Conservation (phyloP, 768 basidiomycete genomes). For the Clitopilus passeckerianus region DNA sequence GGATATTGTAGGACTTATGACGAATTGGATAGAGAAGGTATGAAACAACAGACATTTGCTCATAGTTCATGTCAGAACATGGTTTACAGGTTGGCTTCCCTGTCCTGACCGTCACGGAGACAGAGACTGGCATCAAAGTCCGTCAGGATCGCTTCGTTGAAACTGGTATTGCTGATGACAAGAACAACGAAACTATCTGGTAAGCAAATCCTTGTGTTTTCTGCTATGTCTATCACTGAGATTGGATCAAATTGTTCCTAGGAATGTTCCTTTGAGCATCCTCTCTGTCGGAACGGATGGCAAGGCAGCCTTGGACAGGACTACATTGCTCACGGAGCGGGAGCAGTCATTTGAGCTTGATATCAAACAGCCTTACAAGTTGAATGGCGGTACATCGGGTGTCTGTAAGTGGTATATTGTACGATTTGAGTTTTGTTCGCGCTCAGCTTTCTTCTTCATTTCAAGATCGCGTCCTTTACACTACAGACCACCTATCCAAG, state of each 20-base stretch:
- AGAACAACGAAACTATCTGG: constrained; percentile 91
- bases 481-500: constrained; percentile 68
- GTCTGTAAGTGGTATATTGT: constrained; percentile 58
- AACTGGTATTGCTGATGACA: constrained; percentile 69
- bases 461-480: constrained; percentile 82
- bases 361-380: constrained; percentile 75
- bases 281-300: constrained; percentile 58
- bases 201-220: constrained; percentile 17
- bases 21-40: constrained; percentile 87
- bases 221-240: not conserved
- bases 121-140: constrained; percentile 56
- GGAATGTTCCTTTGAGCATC: constrained; percentile 79
- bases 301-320: constrained; percentile 52
- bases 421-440: not conserved
- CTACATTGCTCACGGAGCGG: constrained; percentile 61
- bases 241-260: constrained; percentile 19
- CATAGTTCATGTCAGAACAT: not conserved
- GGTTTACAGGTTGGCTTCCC: constrained; percentile 72
- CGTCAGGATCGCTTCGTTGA: constrained; percentile 92
- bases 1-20: constrained; percentile 79
- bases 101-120: constrained; percentile 82
- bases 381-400: constrained; percentile 86
- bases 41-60: not conserved
- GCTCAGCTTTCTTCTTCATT: not conserved
- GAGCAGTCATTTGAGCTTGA: constrained; percentile 71